Evolutionary conservation across 768 basidiomycete species (phyloP).

Genomic region (Termitomyces sp.): DNA sequence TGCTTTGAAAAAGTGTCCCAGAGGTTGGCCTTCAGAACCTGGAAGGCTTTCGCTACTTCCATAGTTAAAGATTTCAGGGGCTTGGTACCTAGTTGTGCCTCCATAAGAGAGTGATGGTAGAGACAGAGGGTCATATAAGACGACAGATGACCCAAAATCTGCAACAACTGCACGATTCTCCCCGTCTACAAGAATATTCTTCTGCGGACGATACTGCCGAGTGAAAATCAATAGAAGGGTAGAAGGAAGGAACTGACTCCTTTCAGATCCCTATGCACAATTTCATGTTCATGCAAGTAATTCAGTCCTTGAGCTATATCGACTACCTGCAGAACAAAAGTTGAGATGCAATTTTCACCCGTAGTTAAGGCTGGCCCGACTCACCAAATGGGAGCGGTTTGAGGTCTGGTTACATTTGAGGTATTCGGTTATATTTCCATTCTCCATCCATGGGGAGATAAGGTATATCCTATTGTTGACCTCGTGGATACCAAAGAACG

Average conservation of each 20-base stretch:
- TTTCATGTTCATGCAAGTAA: neutral
- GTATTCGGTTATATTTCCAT: neutral
- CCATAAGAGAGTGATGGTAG: neutral
- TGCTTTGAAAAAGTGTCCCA: neutral
- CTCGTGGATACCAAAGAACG: neutral
- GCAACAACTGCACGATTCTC: neutral
- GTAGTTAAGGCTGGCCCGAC: neutral
- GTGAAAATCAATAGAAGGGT: neutral
- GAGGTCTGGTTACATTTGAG: neutral
- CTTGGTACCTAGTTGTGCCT: neutral
- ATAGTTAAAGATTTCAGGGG: neutral
- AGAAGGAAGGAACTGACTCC: neutral
- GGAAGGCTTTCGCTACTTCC: neutral
- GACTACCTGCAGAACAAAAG: neutral
- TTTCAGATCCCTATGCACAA: slow-evolving; percentile 1
- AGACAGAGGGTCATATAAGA: neutral
- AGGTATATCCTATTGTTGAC: neutral
- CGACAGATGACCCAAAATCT: slow-evolving; percentile 1
- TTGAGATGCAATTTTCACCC: neutral
- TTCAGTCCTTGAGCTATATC: slow-evolving; percentile 1
- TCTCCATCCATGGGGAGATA: slow-evolving; percentile 4
- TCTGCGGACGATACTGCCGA: too few species aligned
- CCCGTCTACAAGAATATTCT: neutral
- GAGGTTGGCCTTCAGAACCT: neutral
- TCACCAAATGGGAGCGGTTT: neutral